These are phyloP conservation scores for Aspergillus amoenus DNA, from an alignment of 2,329 filamentous ascomycete species.

Conservation along the genomic window DNA sequence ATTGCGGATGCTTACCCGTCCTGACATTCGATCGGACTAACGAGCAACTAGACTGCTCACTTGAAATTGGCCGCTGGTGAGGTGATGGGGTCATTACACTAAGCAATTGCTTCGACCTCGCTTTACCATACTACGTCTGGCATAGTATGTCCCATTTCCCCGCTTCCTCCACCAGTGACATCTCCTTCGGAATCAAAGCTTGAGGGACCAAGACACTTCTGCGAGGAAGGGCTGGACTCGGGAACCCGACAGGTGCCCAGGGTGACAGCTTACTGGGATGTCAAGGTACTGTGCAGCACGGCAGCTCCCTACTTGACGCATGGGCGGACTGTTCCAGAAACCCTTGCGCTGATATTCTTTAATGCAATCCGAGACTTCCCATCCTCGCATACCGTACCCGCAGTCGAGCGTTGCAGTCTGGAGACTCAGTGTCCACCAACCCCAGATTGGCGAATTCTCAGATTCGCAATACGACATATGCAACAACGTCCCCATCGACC, in stretches of 20 bases:
- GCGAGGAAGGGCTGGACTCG: too few relatives aligned
- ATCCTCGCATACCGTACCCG: not conserved
- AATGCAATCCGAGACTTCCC: not conserved
- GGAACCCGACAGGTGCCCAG: too few relatives aligned
- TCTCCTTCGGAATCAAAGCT: not conserved
- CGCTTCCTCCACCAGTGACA: not conserved
- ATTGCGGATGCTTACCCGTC: too few relatives aligned
- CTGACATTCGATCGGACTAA: too few relatives aligned
- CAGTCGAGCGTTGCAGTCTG: not conserved
- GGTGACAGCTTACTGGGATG: not conserved
- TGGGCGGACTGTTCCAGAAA: not conserved
- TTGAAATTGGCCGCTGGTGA: not conserved
- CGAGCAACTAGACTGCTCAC: too few relatives aligned
- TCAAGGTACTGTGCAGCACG: not conserved
- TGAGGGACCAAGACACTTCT: not conserved
- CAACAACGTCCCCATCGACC: not conserved
- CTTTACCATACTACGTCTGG: not conserved
- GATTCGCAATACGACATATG: too few relatives aligned
- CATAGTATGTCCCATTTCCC: not conserved
- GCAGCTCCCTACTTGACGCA: not conserved
- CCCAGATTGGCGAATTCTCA: not conserved
- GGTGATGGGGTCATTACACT: not conserved
- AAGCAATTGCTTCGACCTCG: slow-evolving; percentile 1
- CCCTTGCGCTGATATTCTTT: not conserved
- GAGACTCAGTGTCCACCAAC: not conserved